A percentile compares a stretch with the other conserved stretches of the same genome.
Evolutionary conservation across 1,139 yeast species (phyloP).

Genomic region (Candida sojae): DNA sequence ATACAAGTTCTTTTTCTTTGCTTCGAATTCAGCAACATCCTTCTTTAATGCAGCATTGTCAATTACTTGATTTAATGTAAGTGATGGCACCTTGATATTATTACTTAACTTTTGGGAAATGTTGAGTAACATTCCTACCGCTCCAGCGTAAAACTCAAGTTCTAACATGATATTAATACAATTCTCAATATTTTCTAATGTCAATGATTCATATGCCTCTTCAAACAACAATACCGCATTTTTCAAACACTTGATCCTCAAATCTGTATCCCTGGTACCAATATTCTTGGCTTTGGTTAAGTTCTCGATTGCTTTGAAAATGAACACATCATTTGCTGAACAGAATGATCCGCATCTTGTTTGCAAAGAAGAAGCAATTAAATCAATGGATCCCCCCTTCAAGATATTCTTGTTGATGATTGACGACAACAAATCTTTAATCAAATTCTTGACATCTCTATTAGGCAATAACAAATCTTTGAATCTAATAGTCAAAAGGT

Average conservation of each 20-base stretch:
- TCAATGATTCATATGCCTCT: slow-evolving; percentile 76
- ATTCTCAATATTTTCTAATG: slow-evolving; percentile 78
- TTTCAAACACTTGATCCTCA: slow-evolving; percentile 66
- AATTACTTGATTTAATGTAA: slow-evolving; percentile 10
- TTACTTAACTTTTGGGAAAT: slow-evolving; percentile 70
- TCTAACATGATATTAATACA: slow-evolving; percentile 78
- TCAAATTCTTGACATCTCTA: slow-evolving; percentile 60
- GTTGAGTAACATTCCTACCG: slow-evolving; percentile 78
- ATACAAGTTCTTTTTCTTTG: slow-evolving; percentile 59
- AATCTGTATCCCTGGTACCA: slow-evolving; percentile 68
- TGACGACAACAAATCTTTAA: slow-evolving; percentile 85
- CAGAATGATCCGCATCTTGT: slow-evolving; percentile 95
- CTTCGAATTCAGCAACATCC: slow-evolving; percentile 16
- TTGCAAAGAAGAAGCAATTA: slow-evolving; percentile 84
- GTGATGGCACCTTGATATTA: slow-evolving; percentile 13
- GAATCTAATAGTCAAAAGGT: slow-evolving; percentile 66
- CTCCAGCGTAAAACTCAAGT: slow-evolving; percentile 79
- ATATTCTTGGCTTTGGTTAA: slow-evolving; percentile 82
- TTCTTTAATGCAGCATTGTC: slow-evolving; percentile 11
- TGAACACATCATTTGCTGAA: slow-evolving; percentile 88
- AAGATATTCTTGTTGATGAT: slow-evolving; percentile 85
- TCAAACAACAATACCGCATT: slow-evolving; percentile 78
- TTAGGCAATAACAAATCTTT: slow-evolving; percentile 76
- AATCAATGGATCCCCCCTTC: slow-evolving; percentile 91
- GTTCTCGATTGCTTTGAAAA: slow-evolving; percentile 92